Conservation (phyloP, 1,139 yeast species). For the Blastobotrys elegans region DNA sequence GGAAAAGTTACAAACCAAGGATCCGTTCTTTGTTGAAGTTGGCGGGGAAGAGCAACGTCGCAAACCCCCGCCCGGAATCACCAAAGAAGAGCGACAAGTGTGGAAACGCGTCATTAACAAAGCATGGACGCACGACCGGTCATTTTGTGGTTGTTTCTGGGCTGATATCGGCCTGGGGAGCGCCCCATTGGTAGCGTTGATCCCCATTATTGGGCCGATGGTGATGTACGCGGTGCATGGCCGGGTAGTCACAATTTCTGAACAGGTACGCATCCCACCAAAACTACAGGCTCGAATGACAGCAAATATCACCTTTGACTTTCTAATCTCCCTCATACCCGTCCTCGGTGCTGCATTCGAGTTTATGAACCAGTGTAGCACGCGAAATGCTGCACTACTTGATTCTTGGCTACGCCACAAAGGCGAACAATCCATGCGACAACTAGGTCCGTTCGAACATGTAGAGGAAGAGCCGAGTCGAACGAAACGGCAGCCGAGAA, state of each 20-base stretch:
- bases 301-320: conserved; percentile 66
- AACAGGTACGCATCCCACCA: conserved; percentile 54
- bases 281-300: conserved; percentile 62
- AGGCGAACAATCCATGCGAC: conserved; percentile 17
- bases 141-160: conserved; percentile 74
- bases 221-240: conserved; percentile 75
- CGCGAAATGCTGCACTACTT: conserved; percentile 77
- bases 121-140: conserved; percentile 85
- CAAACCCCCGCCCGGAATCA: conserved; percentile 52
- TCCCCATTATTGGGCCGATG: conserved; percentile 80
- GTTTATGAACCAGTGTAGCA: conserved; percentile 84
- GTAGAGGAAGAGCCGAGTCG: too few species aligned
- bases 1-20: conserved; percentile 53
- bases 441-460: conserved; percentile 23
- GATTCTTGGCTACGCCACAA: conserved; percentile 36
- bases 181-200: conserved; percentile 49
- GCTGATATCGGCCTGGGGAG: conserved; percentile 74
- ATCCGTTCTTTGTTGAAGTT: conserved; percentile 60
- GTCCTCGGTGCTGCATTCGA: conserved; percentile 67
- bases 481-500: neutral
- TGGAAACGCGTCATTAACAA: conserved; percentile 69
- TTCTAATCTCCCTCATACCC: conserved; percentile 72
- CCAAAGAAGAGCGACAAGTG: conserved; percentile 56
- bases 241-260: conserved; percentile 56
- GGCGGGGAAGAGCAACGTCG: conserved; percentile 51